Conservation (phyloP, 345 rosid genomes). For the Limnanthes douglasii region DNA sequence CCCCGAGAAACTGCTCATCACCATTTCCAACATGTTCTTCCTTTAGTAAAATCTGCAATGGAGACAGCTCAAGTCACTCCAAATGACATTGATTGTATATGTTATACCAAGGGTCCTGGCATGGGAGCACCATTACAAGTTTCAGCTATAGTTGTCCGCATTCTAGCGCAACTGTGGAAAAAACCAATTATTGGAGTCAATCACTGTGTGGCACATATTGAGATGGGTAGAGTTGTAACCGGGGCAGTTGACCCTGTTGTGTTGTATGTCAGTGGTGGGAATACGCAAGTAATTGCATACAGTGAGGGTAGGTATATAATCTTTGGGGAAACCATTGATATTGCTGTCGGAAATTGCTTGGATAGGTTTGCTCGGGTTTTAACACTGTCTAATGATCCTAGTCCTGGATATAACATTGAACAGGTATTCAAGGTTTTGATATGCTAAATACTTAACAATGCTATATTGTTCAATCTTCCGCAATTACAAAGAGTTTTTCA, state of each 20-base stretch:
- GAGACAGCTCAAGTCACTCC: constrained; percentile 47
- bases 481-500: constrained; percentile 3
- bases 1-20: constrained; percentile 95
- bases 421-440: constrained; percentile 55
- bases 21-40: constrained; percentile 72
- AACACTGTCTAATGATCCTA: constrained; percentile 91
- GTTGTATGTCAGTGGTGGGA: constrained; percentile 94
- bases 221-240: constrained; percentile 94
- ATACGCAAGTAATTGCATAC: constrained; percentile 95
- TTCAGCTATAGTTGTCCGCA: constrained; percentile 56
- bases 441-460: no score
- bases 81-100: constrained; percentile 69
- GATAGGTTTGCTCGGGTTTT: constrained; percentile 89
- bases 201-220: constrained; percentile 97
- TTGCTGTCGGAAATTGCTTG: constrained; percentile 97
- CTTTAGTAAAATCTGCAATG: constrained; percentile 60
- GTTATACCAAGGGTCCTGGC: constrained; percentile 93
- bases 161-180: constrained; percentile 84
- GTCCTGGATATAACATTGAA: constrained; percentile 96
- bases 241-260: constrained; percentile 92
- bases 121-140: constrained; percentile 96
- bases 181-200: constrained; percentile 79
- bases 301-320: constrained; percentile 90
- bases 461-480: background rate
- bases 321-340: constrained; percentile 95